Conservation (phyloP, 176 grass and related monocot genomes). For the Saccharum officinarum region DNA sequence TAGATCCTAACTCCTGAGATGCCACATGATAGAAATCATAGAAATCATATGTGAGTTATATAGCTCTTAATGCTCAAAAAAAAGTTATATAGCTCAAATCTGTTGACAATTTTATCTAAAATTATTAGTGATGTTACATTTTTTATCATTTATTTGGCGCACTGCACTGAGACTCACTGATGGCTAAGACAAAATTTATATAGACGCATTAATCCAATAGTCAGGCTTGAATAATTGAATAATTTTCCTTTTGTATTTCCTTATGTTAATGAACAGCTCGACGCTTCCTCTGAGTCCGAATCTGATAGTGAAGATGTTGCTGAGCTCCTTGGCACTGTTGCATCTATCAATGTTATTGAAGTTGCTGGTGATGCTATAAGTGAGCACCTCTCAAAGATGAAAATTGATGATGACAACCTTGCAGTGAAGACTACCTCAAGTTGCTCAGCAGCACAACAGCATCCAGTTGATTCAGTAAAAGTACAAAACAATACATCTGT, state of each 20-base stretch:
- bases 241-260: constrained; percentile 28
- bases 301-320: constrained; percentile 57
- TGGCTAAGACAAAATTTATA: background rate
- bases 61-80: no score
- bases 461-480: constrained; percentile 31
- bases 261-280: constrained; percentile 51
- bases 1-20: background rate
- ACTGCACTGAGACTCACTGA: constrained; percentile 3
- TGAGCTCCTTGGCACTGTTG: constrained; percentile 37
- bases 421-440: constrained; percentile 35
- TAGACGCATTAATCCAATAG: constrained; percentile 18
- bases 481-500: constrained; percentile 34
- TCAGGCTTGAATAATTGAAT: constrained; percentile 26
- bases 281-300: constrained; percentile 58
- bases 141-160: background rate
- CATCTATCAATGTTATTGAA: constrained; percentile 34
- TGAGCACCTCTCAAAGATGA: constrained; percentile 56
- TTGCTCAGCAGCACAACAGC: constrained; percentile 17
- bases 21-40: constrained; percentile 6
- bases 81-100: constrained; percentile 11
- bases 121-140: background rate
- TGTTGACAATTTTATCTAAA: background rate
- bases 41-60: constrained; percentile 1
- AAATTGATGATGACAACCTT: constrained; percentile 54
- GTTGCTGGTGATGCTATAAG: constrained; percentile 48